A percentile compares a stretch with the other conserved stretches of the same genome.
Evolutionary conservation across 352 stramenopile species (phyloP).

Genomic region (Globisporangium acanthophoron): DNA sequence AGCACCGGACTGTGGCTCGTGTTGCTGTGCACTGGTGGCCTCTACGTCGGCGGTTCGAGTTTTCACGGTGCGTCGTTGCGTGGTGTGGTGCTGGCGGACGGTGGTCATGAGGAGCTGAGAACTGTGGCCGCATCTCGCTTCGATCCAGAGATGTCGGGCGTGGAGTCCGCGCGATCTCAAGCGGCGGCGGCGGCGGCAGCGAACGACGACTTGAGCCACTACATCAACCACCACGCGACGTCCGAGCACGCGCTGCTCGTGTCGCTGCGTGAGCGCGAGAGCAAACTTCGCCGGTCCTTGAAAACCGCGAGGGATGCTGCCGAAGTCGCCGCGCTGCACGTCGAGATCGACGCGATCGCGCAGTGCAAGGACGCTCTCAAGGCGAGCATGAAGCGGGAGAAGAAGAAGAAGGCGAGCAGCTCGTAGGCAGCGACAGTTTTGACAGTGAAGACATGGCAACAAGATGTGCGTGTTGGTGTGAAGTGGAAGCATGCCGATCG

Average conservation of each 20-base stretch:
- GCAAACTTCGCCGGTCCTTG: conserved; percentile 32
- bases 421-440: neutral
- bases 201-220: conserved; percentile 14
- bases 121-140: neutral
- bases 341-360: conserved; percentile 43
- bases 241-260: conserved; percentile 42
- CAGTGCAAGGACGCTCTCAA: conserved; percentile 58
- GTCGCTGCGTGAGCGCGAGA: conserved; percentile 49
- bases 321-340: conserved; percentile 33
- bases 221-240: conserved; percentile 18
- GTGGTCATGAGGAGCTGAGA: neutral
- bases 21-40: conserved; percentile 62
- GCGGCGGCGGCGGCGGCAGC: conserved; percentile 1
- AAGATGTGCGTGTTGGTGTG: too few species aligned
- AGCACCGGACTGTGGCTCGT: conserved; percentile 77
- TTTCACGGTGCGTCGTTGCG: conserved; percentile 30
- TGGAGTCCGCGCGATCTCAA: conserved; percentile 7
- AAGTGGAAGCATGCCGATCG: too few species aligned
- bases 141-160: conserved; percentile 42
- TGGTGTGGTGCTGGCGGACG: neutral
- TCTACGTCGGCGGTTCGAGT: conserved; percentile 65
- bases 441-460: neutral
- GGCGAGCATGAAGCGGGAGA: conserved; percentile 41
- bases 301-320: conserved; percentile 17
- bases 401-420: conserved; percentile 13